phyloP scores from a whole-genome alignment of 2,329 filamentous ascomycete species.

The Colletotrichum chrysophilum region DNA sequence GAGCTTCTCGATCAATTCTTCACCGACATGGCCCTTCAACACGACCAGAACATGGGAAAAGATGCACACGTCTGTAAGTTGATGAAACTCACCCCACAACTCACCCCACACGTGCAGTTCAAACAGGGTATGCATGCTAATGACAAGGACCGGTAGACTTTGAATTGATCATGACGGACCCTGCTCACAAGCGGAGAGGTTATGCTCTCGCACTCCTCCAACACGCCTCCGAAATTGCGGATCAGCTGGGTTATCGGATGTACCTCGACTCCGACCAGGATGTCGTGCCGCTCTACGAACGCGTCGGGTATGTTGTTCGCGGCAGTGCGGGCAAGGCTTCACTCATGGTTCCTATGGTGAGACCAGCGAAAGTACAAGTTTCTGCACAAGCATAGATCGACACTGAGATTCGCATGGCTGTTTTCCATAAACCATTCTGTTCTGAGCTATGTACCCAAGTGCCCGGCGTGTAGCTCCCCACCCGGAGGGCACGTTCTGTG shows the following conservation, averaged over 20 bases:
- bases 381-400: neutral
- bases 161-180: constrained; percentile 23
- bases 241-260: constrained; percentile 11
- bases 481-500: neutral
- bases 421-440: neutral
- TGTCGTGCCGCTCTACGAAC: constrained; percentile 16
- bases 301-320: constrained; percentile 13
- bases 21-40: constrained; percentile 21
- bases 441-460: neutral
- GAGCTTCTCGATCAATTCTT: constrained; percentile 22
- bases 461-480: neutral
- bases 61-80: constrained; percentile 23
- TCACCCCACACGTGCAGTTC: neutral
- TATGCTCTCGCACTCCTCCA: constrained; percentile 17
- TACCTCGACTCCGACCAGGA: constrained; percentile 24
- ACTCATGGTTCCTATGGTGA: constrained; percentile 22
- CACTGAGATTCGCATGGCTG: neutral
- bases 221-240: constrained; percentile 1
- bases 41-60: constrained; percentile 17
- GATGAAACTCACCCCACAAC: too few relatives aligned
- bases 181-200: constrained; percentile 17
- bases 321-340: constrained; percentile 10
- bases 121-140: neutral
- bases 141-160: constrained; percentile 12
- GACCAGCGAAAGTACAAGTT: neutral